These are phyloP conservation scores for Gryganskiella cystojenkinii DNA, from an alignment of 192 early-diverging fungal genomes.

Conservation along the genomic window DNA sequence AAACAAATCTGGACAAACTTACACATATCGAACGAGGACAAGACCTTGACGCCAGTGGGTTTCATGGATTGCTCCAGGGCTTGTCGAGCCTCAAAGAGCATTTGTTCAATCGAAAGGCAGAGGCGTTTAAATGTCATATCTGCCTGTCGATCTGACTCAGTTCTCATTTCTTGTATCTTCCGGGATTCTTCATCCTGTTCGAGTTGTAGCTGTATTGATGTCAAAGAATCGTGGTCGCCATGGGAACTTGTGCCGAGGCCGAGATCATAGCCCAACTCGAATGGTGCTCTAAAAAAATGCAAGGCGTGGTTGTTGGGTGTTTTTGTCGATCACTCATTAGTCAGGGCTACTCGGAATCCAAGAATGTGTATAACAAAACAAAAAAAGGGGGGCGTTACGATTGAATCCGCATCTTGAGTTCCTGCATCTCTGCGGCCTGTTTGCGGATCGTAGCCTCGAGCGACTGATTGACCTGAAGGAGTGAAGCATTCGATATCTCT, in stretches of 20 bases:
- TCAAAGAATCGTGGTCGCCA: too few species aligned
- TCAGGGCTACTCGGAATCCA: background rate
- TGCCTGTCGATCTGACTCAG: constrained; percentile 42
- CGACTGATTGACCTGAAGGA: constrained; percentile 60
- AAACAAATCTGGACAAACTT: too few species aligned
- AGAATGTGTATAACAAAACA: constrained; percentile 4
- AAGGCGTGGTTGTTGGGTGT: background rate
- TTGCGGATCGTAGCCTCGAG: constrained; percentile 62
- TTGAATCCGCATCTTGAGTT: constrained; percentile 55
- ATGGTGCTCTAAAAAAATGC: background rate
- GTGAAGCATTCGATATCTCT: constrained; percentile 65
- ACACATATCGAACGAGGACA: constrained; percentile 49
- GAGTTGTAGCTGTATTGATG: background rate
- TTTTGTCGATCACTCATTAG: too few species aligned
- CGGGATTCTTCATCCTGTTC: constrained; percentile 9
- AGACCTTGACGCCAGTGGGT: constrained; percentile 41
- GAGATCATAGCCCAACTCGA: too few species aligned
- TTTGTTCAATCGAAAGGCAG: constrained; percentile 46
- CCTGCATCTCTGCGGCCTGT: constrained; percentile 58
- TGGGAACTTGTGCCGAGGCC: too few species aligned
- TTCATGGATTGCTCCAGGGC: constrained; percentile 40
- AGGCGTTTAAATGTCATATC: constrained; percentile 39
- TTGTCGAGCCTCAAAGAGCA: constrained; percentile 46
- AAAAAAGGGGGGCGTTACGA: constrained; percentile 21
- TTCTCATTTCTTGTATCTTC: constrained; percentile 29